phyloP scores from a whole-genome alignment of 306 rosid species.

The Castanospermum australe region DNA sequence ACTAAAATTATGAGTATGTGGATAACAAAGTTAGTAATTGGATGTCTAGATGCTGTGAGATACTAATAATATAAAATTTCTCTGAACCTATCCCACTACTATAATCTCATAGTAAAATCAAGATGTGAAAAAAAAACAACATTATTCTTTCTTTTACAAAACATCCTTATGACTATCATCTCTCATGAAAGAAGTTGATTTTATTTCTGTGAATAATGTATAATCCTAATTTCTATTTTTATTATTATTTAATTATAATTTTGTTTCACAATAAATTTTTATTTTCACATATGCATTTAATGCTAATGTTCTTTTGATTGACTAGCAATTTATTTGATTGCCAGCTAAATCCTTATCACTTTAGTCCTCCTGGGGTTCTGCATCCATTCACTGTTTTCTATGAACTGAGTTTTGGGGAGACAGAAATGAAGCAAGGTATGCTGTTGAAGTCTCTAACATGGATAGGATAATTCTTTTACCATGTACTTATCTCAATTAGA shows the following conservation, averaged over 20 bases:
- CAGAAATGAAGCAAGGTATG: constrained; percentile 94
- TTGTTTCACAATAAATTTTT: constrained; percentile 8
- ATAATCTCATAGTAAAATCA: constrained; percentile 10
- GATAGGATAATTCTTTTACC: constrained; percentile 8
- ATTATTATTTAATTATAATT: neutral
- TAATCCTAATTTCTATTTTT: constrained; percentile 2
- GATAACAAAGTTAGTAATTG: neutral
- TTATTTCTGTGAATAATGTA: constrained; percentile 3
- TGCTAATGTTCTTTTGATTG: constrained; percentile 3
- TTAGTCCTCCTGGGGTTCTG: constrained; percentile 77
- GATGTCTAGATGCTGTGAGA: neutral
- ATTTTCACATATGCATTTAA: neutral
- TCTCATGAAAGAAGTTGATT: neutral
- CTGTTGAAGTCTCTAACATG: constrained; percentile 16
- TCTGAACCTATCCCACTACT: neutral
- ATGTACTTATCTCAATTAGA: neutral
- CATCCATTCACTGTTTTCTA: constrained; percentile 79
- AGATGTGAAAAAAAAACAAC: neutral
- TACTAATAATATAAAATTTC: neutral
- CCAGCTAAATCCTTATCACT: constrained; percentile 81
- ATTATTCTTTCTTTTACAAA: neutral
- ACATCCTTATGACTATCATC: neutral
- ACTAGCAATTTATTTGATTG: constrained; percentile 31
- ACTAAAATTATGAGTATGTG: neutral
- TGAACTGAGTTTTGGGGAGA: constrained; percentile 90